Conservation (phyloP, 192 early-diverging fungal genomes). For the Coemansia sp. region DNA sequence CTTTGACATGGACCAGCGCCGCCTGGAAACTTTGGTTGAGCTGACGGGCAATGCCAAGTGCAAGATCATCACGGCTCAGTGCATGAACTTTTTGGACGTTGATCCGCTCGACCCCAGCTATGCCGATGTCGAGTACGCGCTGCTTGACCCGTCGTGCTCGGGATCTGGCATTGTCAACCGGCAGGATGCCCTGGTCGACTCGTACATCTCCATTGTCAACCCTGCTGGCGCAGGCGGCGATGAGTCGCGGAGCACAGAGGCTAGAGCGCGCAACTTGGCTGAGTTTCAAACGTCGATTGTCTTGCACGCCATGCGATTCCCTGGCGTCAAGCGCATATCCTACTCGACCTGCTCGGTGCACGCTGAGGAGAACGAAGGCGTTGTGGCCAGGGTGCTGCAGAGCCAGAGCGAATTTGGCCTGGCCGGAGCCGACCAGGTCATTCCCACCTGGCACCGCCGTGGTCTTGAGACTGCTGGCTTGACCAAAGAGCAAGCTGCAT, state of each 20-base stretch:
- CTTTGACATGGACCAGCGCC: conserved; percentile 80
- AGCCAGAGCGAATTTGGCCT: conserved; percentile 61
- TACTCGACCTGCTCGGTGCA: conserved; percentile 99
- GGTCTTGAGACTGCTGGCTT: conserved; percentile 59
- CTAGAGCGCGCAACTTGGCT: conserved; percentile 69
- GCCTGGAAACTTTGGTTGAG: conserved; percentile 72
- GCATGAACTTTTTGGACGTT: conserved; percentile 74
- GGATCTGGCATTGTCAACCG: conserved; percentile 93
- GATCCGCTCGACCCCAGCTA: conserved; percentile 68
- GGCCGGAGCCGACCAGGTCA: conserved; percentile 58
- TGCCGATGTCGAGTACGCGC: conserved; percentile 79
- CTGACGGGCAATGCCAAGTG: conserved; percentile 81
- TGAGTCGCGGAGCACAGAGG: conserved; percentile 27
- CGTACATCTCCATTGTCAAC: conserved; percentile 38
- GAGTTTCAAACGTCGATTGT: conserved; percentile 85
- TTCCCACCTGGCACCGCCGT: conserved; percentile 81
- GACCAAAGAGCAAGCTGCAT: conserved; percentile 57
- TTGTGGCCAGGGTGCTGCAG: conserved; percentile 73
- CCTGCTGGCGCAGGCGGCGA: conserved; percentile 27
- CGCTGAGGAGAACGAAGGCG: conserved; percentile 89
- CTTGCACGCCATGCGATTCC: conserved; percentile 86
- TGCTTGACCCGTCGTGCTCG: conserved; percentile 95
- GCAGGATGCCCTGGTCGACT: conserved; percentile 81
- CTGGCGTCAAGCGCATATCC: conserved; percentile 76
- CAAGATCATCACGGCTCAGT: conserved; percentile 58